Base-by-base conservation (phyloP, 208 protist species). In the Naegleria lovaniensis region DNA sequence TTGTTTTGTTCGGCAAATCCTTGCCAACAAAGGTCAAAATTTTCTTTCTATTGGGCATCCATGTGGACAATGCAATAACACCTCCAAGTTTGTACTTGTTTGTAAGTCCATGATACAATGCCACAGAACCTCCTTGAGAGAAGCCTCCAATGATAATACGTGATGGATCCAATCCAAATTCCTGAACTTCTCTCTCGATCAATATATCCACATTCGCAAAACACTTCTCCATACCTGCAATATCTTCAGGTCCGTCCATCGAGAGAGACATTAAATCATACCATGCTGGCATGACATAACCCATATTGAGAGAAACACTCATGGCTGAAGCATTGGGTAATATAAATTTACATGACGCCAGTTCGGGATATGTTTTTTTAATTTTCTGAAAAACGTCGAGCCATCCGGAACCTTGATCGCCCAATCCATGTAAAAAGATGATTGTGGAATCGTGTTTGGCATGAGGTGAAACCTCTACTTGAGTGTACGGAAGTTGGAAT, bases 61-160 rank as follows among this genome's bases (percentile, higher is more conserved):
- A 88, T 19, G 84, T 38, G 0, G 41, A 58, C 41, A 88, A 39
- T 0, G 6, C 41, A 29, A 94, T 40, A 67, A 91, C 55, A 33
- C 93, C 93, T 33, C 55, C 91, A 39, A 94, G 88, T 41, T 92
- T 90, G 2, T 83, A 5, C 40, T 33, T 25, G 0, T 84, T 76
- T 29, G 85, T 89, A 25, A 94, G 90, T 55, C 90, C 91, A 55
- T 92, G 91, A 67, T 93, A 95, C 9, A 95, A 90, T 25, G 83
- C 43, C 19, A 97, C 76, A 29, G 96, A 96, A 0, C 94, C 96
- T 19, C 97, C 97, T 90, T 98, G 97, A 22, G 95, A 97, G 92
- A 98, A 98, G 36, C 97, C 97, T 36, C 93, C 95, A 91, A 97
- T 96, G 51, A 98, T 93, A 48, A 98, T 95, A 79, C 97, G 95